Evolutionary conservation across 2,329 filamentous ascomycete genomes (phyloP), one percentile per base, ranked within the genome.

Genomic region (Trichoderma aggressivum): DNA sequence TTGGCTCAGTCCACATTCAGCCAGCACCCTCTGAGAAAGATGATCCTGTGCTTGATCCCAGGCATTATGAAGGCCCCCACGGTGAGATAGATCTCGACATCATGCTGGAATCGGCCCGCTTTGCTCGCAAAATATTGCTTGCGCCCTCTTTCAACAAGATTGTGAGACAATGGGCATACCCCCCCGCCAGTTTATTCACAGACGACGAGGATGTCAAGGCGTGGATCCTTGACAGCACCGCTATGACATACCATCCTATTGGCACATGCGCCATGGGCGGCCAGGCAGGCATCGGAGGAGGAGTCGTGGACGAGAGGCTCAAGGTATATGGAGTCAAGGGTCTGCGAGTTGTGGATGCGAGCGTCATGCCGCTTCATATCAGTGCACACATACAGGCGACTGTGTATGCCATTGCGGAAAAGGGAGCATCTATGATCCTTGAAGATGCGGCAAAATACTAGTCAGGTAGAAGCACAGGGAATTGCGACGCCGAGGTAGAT

Each of bases 1-100:
- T 80, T 3, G 86, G 86, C 0, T 82, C 79, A 2, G 79, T 87
- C 11, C 86, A 88, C 71, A 81, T 87, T 63, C 76, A 71, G 18
- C 26, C 53, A 21, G 3, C 24, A 3, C 26, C 56, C 4, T 30
- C 65, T 24, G n/a, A 36, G n/a, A 78, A 30, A 59, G 77, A 75
- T n/a, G 77, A 66, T 12, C 82, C 81, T 0, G 32, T 76, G 14
- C 85, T 86, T 39, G 78, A 86, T 36, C 83, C 84, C 0, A 74
- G 75, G 5, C 86, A 85, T 72, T 85, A 82, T 53, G 62, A 74
- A 2, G 82, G 82, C 0, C 36, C 74, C 0, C 75, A 80, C 26
- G 85, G 85, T 0, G 73, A 78, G 11, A 73, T 85, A 0, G 84
- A 87, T 61, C 71, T 83, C 7, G 79, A 84, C 1, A 77, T 82